Conservation (phyloP, 2,329 filamentous ascomycete species). For the Leptographium wingfieldii region DNA sequence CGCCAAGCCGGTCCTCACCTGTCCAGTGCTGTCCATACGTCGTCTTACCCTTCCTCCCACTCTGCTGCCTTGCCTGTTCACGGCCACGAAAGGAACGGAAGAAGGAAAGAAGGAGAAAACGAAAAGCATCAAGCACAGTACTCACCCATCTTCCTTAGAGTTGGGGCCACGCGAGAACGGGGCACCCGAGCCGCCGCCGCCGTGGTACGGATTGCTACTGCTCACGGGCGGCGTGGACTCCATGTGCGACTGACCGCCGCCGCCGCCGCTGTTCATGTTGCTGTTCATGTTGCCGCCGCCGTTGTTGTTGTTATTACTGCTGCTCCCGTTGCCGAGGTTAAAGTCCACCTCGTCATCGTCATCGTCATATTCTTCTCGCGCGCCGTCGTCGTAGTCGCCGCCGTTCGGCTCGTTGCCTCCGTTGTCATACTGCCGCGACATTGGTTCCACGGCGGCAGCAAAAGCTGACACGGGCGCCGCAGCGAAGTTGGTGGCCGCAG, state of each 20-base stretch:
- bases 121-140: neutral
- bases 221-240: conserved; percentile 16
- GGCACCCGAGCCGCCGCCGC: neutral
- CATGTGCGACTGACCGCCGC: neutral
- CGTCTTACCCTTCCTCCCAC: neutral
- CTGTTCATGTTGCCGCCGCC: conserved; percentile 12
- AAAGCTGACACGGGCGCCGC: neutral
- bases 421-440: conserved; percentile 13
- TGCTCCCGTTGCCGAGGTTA: conserved; percentile 32
- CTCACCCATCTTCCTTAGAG: conserved; percentile 91
- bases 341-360: conserved; percentile 44
- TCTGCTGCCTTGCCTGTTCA: neutral
- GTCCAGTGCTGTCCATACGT: too few relatives aligned
- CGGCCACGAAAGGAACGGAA: neutral
- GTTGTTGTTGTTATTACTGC: conserved; percentile 15
- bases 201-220: conserved; percentile 3
- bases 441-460: neutral
- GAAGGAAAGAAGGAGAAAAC: neutral
- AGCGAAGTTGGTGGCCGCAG: neutral
- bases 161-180: conserved; percentile 40
- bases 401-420: conserved; percentile 15
- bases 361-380: conserved; percentile 29
- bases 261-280: conserved; percentile 11
- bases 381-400: conserved; percentile 14
- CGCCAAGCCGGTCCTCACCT: too few relatives aligned